These are phyloP conservation scores for Mortierella sp. DNA, from an alignment of 371 early-diverging fungal genomes.

Conservation along the genomic window DNA sequence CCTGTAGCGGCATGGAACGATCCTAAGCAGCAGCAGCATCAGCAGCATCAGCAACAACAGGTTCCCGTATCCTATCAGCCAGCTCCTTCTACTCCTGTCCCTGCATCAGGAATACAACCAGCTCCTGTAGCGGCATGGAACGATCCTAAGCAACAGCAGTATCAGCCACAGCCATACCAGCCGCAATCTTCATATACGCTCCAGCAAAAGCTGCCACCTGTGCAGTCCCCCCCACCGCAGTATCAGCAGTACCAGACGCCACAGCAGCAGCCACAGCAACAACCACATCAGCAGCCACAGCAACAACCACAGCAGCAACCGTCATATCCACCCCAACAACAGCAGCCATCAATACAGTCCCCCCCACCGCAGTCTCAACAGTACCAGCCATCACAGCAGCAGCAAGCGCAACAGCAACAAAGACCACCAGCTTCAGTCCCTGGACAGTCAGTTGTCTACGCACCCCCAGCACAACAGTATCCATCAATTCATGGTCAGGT, in stretches of 20 bases:
- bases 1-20: not conserved
- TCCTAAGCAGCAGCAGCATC: not conserved
- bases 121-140: no score
- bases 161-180: not conserved
- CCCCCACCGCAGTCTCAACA: constrained; percentile 3
- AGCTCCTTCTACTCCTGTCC: no score
- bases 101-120: no score
- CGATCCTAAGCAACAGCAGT: not conserved
- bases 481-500: no score
- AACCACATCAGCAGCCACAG: not conserved
- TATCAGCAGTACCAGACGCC: constrained; percentile 1
- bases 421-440: no score
- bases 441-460: no score
- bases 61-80: no score
- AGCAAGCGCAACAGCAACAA: no score
- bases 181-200: not conserved
- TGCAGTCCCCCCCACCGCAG: not conserved
- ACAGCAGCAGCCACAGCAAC: not conserved
- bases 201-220: not conserved
- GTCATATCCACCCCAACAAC: not conserved
- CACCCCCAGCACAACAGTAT: no score
- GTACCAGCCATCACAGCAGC: not conserved
- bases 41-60: not conserved
- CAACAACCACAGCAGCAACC: not conserved
- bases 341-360: constrained; percentile 6